Base-by-base conservation (phyloP, 2,329 filamentous ascomycete genomes). In the Trichoderma atrobrunneum region DNA sequence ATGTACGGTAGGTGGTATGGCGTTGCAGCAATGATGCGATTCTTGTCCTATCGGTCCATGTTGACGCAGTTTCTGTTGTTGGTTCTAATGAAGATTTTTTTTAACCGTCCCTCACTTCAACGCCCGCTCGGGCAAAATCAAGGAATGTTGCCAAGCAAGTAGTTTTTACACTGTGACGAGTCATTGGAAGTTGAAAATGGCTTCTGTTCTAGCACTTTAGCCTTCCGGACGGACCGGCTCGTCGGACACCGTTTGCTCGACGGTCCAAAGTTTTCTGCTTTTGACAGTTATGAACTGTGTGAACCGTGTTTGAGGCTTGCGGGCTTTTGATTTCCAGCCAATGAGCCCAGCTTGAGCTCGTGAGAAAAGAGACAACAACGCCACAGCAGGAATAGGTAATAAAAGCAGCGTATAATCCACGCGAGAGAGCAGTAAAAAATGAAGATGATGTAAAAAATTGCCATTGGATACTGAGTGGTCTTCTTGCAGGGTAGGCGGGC, bases 221-320 rank as follows among this genome's bases (percentile, higher is more conserved):
- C 54, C 56, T 69, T 61, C 65, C 56, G 66, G 66, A 69, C 56
- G 66, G 56, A 69, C 66, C 66, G 66, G 66, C 66, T 69, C 66
- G 66, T 61, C 57, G 21, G 36, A 36, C 28, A 61, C 66, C 56
- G 56, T 61, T 61, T 66, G 28, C 60, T 48, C 21, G 36, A 61
- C 66, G 56, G 57, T 70, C 8, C 26, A 61, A 51, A 61, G 57
- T n/a, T 70, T 70, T 70, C 39, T 62, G 8, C 7, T 16, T 34
- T 24, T 60, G 26, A 60, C 66, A 61, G 66, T 60, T 60, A 48
- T 24, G 34, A 43, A 68, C 51, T 18, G 65, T 43, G 36, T n/a
- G 3, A 43, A 68, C 51, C 8, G 65, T 43, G 28, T n/a, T n/a
- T 10, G 34, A 24, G 26, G 34, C 34, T 39, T 7, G 28, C 18